Conservation (phyloP, 306 rosid genomes). For the Lablab purpureus region DNA sequence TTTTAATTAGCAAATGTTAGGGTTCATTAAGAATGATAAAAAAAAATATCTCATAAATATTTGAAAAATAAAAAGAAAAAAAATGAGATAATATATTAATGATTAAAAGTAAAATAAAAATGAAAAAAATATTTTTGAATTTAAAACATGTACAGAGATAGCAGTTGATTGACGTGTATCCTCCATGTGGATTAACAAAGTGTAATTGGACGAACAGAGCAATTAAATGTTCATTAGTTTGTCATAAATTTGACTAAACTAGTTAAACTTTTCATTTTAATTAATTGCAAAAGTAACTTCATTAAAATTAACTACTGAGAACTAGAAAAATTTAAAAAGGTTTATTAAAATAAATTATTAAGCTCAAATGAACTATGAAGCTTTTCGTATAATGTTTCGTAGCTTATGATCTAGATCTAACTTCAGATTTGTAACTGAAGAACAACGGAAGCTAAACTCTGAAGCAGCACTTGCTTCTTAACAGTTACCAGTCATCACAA, state of each 20-base stretch:
- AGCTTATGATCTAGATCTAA: slow-evolving; percentile 24
- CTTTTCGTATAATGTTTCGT: neutral
- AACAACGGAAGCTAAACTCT: slow-evolving; percentile 8
- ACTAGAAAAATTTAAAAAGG: neutral
- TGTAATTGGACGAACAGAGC: neutral
- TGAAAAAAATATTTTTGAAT: neutral
- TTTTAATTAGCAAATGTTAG: neutral
- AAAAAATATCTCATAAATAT: neutral
- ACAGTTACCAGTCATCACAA: slow-evolving; percentile 28
- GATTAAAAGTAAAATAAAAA: neutral
- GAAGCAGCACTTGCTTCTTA: slow-evolving; percentile 1
- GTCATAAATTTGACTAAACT: neutral
- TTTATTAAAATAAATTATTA: neutral
- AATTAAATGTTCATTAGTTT: neutral
- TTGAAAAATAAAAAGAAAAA: neutral
- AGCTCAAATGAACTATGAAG: neutral
- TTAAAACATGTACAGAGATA: neutral
- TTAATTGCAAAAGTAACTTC: neutral
- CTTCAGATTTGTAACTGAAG: slow-evolving; percentile 13
- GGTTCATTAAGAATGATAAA: neutral
- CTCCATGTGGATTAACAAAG: neutral
- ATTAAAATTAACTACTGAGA: neutral
- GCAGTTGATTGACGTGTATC: neutral
- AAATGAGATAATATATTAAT: no score
- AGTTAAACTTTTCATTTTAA: neutral